These are phyloP conservation scores for Alternaria consortialis DNA, from an alignment of 2,329 filamentous ascomycete species.

Conservation along the genomic window DNA sequence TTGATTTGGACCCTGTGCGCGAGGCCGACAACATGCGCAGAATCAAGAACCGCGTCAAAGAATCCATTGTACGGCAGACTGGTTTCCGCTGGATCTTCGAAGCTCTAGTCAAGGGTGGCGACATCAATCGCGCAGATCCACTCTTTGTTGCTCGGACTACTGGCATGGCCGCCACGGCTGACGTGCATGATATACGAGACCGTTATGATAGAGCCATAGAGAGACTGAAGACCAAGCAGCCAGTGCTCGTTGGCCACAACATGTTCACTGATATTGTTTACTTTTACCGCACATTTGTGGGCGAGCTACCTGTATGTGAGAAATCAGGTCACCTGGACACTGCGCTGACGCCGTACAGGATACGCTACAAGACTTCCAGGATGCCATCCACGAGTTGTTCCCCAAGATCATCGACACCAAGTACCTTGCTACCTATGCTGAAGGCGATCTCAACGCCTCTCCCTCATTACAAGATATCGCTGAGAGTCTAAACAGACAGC, in stretches of 20 bases:
- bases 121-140: slow-evolving; percentile 50
- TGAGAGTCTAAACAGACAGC: slow-evolving; percentile 51
- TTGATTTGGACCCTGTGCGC: slow-evolving; percentile 53
- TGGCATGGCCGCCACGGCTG: slow-evolving; percentile 47
- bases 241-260: slow-evolving; percentile 70
- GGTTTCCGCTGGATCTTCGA: slow-evolving; percentile 62
- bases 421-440: slow-evolving; percentile 68
- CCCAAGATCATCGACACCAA: slow-evolving; percentile 70
- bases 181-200: slow-evolving; percentile 47
- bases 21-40: slow-evolving; percentile 53
- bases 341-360: slow-evolving; percentile 21
- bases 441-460: slow-evolving; percentile 61
- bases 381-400: slow-evolving; percentile 62
- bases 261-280: slow-evolving; percentile 71
- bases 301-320: slow-evolving; percentile 58
- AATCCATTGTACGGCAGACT: slow-evolving; percentile 55
- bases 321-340: neutral
- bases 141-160: slow-evolving; percentile 48
- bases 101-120: slow-evolving; percentile 52
- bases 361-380: slow-evolving; percentile 63
- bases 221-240: slow-evolving; percentile 56
- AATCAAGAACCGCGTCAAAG: slow-evolving; percentile 51
- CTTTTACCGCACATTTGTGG: slow-evolving; percentile 70
- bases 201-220: slow-evolving; percentile 53
- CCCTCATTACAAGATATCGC: slow-evolving; percentile 61